Percentiles rank a stretch among this genome's conserved stretches.
Evolutionary conservation across 2,329 filamentous ascomycete genomes (phyloP).

Genomic region (Trichophyton equinum): DNA sequence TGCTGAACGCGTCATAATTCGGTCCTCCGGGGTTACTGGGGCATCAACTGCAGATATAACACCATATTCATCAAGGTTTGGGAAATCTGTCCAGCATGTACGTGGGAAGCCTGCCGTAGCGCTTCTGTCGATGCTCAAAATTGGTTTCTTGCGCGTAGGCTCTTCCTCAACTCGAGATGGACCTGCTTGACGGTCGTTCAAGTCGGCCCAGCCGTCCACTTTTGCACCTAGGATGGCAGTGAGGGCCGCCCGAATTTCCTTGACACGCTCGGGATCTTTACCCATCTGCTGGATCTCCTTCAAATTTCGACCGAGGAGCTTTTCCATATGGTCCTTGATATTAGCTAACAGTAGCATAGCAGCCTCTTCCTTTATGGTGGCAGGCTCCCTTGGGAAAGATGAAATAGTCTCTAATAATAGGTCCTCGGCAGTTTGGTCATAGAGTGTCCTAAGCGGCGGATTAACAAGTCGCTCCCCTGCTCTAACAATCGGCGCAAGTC

Average conservation of each 20-base stretch:
- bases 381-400: conserved; percentile 32
- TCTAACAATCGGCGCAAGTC: conserved; percentile 32
- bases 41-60: conserved; percentile 27
- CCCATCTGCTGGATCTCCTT: conserved; percentile 36
- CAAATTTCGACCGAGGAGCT: conserved; percentile 31
- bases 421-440: conserved; percentile 34
- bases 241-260: conserved; percentile 33
- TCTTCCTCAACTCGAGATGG: conserved; percentile 17
- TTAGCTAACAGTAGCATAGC: conserved; percentile 37
- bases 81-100: conserved; percentile 33
- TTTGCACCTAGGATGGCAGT: conserved; percentile 34
- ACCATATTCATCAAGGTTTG: conserved; percentile 32
- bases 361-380: conserved; percentile 35
- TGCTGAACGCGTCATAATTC: conserved; percentile 35
- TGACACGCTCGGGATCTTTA: conserved; percentile 33
- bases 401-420: conserved; percentile 33
- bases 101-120: conserved; percentile 29
- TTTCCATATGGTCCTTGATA: conserved; percentile 39
- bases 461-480: conserved; percentile 32
- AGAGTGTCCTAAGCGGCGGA: conserved; percentile 30
- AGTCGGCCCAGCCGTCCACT: conserved; percentile 34
- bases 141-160: conserved; percentile 29
- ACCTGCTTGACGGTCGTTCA: conserved; percentile 18
- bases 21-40: conserved; percentile 34
- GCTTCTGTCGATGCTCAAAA: conserved; percentile 32